Evolutionary conservation across 2,329 filamentous ascomycete genomes (phyloP).

Genomic region (Apiospora saccharicola): DNA sequence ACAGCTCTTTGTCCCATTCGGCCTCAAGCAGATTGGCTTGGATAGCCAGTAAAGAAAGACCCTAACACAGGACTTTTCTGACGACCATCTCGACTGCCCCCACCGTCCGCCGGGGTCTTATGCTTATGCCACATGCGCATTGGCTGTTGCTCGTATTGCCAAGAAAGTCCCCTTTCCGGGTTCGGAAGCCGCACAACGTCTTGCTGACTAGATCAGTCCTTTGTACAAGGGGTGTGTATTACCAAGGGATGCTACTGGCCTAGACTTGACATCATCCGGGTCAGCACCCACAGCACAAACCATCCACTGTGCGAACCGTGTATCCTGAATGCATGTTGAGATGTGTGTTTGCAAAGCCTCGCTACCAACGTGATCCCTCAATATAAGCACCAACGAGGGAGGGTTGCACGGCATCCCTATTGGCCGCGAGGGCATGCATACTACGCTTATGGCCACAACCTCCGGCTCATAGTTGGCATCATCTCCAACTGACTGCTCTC

Average conservation of each 20-base stretch:
- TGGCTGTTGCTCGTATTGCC: neutral
- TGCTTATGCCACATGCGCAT: neutral
- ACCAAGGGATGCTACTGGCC: conserved; percentile 3
- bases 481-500: neutral
- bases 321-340: neutral
- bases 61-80: neutral
- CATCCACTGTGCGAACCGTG: neutral
- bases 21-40: neutral
- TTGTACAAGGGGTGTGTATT: neutral
- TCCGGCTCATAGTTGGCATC: conserved; percentile 6
- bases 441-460: neutral
- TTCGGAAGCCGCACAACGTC: neutral
- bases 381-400: neutral
- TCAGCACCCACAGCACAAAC: neutral
- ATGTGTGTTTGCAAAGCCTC: neutral
- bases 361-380: neutral
- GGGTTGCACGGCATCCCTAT: conserved; percentile 6
- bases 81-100: neutral
- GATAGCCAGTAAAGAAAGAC: neutral
- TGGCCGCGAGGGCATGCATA: neutral
- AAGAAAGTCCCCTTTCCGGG: neutral
- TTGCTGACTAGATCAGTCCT: neutral
- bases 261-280: neutral
- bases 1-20: neutral
- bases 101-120: neutral